Conservation (phyloP, 176 grass and related monocot genomes). For the Olyra latifolia region DNA sequence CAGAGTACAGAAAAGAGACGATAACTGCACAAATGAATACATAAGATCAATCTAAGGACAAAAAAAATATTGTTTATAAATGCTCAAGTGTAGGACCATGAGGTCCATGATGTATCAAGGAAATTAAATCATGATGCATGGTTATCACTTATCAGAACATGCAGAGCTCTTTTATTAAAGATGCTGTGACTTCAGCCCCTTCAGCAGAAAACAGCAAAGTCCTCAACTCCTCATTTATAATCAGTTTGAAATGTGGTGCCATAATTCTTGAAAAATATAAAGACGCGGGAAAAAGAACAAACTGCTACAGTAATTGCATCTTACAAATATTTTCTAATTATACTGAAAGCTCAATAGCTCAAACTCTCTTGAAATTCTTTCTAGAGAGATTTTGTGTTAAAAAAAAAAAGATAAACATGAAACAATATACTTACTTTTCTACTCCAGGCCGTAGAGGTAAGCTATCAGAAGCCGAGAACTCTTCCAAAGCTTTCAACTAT, state of each 20-base stretch:
- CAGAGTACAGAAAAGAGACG: constrained; percentile 5
- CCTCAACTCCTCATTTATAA: background rate
- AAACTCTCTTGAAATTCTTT: constrained; percentile 10
- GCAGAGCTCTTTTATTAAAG: background rate
- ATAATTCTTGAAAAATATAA: background rate
- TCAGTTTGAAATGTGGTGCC: background rate
- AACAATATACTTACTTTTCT: constrained; percentile 53
- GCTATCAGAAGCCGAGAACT: constrained; percentile 59
- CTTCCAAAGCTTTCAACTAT: constrained; percentile 87
- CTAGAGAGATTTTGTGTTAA: background rate
- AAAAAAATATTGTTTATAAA: background rate
- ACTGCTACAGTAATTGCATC: background rate
- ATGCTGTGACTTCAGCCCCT: background rate
- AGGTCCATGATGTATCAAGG: background rate
- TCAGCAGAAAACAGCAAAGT: constrained; percentile 3
- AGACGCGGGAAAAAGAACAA: background rate
- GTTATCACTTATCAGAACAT: constrained; percentile 11
- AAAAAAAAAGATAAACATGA: background rate
- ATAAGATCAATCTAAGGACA: constrained; percentile 8
- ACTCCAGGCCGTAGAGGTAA: constrained; percentile 83
- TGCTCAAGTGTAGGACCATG: background rate
- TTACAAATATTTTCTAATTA: constrained; percentile 7
- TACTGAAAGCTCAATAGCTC: too few species aligned
- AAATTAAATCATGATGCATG: constrained; percentile 22
- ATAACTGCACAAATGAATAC: background rate